Evolutionary conservation across 1,284 basidiomycete genomes (phyloP).

Genomic region (Phellopilus nigrolimitatus): DNA sequence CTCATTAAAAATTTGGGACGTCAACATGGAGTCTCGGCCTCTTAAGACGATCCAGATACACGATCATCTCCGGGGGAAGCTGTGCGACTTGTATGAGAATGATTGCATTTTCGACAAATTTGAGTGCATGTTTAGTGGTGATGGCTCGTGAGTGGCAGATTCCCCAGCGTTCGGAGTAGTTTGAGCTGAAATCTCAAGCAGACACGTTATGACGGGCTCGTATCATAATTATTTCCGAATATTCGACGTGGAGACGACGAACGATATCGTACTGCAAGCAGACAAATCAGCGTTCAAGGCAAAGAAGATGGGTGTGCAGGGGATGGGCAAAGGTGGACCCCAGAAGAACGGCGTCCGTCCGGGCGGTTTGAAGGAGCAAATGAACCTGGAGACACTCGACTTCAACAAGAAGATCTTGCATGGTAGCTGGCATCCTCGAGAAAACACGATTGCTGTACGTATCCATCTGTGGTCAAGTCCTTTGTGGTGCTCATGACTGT

Average conservation of each 20-base stretch:
- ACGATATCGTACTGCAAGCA: conserved; percentile 93
- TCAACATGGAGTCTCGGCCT: conserved; percentile 98
- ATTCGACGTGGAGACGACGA: conserved; percentile 89
- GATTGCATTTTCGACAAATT: conserved; percentile 99
- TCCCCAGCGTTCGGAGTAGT: conserved; percentile 8
- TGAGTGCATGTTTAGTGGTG: conserved; percentile 94
- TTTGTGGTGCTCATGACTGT: conserved; percentile 16
- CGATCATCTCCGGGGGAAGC: conserved; percentile 94
- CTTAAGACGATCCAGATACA: conserved; percentile 99
- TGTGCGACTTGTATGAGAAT: conserved; percentile 99
- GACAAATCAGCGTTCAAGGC: conserved; percentile 99
- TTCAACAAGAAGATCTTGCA: conserved; percentile 99
- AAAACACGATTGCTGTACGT: conserved; percentile 94
- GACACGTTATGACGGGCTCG: conserved; percentile 93
- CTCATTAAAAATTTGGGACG: conserved; percentile 98
- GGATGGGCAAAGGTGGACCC: conserved; percentile 62
- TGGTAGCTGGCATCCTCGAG: conserved; percentile 95
- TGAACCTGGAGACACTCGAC: conserved; percentile 89
- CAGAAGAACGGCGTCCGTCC: conserved; percentile 67
- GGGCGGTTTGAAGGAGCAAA: conserved; percentile 71
- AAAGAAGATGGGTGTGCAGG: conserved; percentile 90
- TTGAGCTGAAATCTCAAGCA: conserved; percentile 30
- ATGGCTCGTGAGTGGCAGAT: conserved; percentile 74
- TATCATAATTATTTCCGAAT: conserved; percentile 99
- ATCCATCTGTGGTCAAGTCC: background rate